Base-by-base conservation (phyloP, 306 rosid genomes). In the Acmispon strigosus region DNA sequence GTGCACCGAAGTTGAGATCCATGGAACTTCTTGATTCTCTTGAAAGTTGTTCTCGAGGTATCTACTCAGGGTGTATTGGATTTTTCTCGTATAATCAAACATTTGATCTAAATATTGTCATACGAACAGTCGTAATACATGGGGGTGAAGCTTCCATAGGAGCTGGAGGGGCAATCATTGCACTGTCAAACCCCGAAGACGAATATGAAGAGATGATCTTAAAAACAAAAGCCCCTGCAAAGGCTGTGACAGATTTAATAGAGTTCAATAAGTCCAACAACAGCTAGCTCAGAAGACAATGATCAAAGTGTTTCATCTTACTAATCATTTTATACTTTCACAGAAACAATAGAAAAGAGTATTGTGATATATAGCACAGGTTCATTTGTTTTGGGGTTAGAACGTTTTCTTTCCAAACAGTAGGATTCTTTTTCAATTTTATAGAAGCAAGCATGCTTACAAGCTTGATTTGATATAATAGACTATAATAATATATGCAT, bases 141-240 rank as follows among this genome's bases (percentile, higher is more conserved):
- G 82, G 85, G 64, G 92, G 88, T 64, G 96, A 95, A 76, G 99
- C 96, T 76, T 91, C 99, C 12, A 89, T 91, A 10, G 99, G 99
- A 66, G 99, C 96, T n/a, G 99, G 99, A 80, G 99, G 99, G 37
- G 99, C 97, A 59, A 86, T 95, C 66, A 84, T 89, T 71, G 96
- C 97, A 48, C 75, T 89, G 54, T 95, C 97, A 42, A 90, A 89
- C 78, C 92, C 99, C 5, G 85, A 83, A 80, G 96, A 89, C 12
- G 99, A 95, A 70, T 91, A 89, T 12, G 91, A 89, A 43, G 99
- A 94, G 84, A 94, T 94, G 99, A 39, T 91, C 36, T 79, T 94
- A 85, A 94, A 94, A 83, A 77, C 97, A 19, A 67, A 66, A 45
- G 96, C 99, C 69, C 97, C 99, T 7, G 68, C 85, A n/a, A 85